These are phyloP conservation scores for Stachybotrys elegans DNA, from an alignment of 2,329 filamentous ascomycete genomes.

Conservation along the genomic window DNA sequence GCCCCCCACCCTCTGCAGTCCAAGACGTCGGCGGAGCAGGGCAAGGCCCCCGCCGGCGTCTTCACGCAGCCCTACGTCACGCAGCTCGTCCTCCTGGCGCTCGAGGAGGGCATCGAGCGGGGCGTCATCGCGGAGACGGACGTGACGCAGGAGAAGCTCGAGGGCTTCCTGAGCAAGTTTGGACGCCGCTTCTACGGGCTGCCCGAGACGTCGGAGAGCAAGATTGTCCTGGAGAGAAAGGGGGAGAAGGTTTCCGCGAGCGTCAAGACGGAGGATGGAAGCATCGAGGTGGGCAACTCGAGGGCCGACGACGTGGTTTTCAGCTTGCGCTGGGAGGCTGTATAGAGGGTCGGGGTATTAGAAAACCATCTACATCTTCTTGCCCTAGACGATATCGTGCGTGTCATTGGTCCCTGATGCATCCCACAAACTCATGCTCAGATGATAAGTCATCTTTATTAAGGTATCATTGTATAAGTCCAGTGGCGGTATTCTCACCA, in stretches of 20 bases:
- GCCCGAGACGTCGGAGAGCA: conserved; percentile 19
- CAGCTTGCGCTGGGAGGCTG: conserved; percentile 30
- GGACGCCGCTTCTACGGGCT: conserved; percentile 51
- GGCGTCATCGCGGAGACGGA: conserved; percentile 45
- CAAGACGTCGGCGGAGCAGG: conserved; percentile 44
- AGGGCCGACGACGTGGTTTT: conserved; percentile 35
- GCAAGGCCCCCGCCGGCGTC: conserved; percentile 64
- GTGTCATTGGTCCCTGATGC: no score
- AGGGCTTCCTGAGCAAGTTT: conserved; percentile 47
- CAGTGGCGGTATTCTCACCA: no score
- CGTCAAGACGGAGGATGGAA: conserved; percentile 31
- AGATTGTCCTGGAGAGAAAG: conserved; percentile 34
- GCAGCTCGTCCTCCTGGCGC: conserved; percentile 55
- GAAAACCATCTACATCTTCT: no score
- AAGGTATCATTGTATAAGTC: no score
- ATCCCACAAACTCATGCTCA: no score
- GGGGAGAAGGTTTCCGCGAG: conserved; percentile 34
- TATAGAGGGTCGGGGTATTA: no score
- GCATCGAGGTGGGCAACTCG: conserved; percentile 38
- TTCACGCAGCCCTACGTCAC: conserved; percentile 73
- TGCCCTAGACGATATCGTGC: no score
- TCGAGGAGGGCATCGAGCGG: conserved; percentile 56
- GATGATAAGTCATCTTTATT: no score
- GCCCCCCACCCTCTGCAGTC: conserved; percentile 59
- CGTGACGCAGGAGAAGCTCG: conserved; percentile 50